A percentile compares a stretch with the other conserved stretches of the same genome.
Conservation (phyloP, 2,329 filamentous ascomycete genomes). For the Ophiostoma quercus region DNA sequence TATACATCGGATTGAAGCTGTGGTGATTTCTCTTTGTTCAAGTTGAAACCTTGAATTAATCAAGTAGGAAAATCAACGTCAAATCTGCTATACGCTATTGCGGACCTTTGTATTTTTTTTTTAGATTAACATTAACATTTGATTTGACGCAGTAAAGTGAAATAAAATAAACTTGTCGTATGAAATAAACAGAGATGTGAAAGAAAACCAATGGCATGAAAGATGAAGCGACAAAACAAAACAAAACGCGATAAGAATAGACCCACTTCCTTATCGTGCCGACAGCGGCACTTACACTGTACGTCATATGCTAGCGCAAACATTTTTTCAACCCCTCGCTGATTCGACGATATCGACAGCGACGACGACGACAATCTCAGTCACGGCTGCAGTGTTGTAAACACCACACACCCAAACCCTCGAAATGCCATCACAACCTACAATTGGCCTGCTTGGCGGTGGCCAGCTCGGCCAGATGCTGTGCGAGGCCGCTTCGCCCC, state of each 20-base stretch:
- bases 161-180: no score
- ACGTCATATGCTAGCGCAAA: conserved; percentile 11
- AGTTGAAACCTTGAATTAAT: no score
- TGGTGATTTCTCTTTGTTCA: no score
- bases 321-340: conserved; percentile 12
- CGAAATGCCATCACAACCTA: conserved; percentile 12
- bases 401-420: background rate
- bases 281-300: conserved; percentile 3
- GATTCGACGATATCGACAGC: background rate
- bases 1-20: no score
- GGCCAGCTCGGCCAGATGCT: conserved; percentile 92
- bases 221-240: background rate
- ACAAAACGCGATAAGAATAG: background rate
- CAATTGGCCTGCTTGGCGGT: conserved; percentile 50
- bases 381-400: background rate
- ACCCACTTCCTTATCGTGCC: background rate
- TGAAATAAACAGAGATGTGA: background rate
- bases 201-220: background rate
- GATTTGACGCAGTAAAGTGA: no score
- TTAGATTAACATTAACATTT: no score
- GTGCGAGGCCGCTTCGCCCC: conserved; percentile 68
- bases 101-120: no score
- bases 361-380: background rate
- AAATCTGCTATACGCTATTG: no score
- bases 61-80: no score